A percentile compares a stretch with the other conserved stretches of the same genome.
Conservation (phyloP, 352 stramenopile species). For the Globisporangium barbulae region DNA sequence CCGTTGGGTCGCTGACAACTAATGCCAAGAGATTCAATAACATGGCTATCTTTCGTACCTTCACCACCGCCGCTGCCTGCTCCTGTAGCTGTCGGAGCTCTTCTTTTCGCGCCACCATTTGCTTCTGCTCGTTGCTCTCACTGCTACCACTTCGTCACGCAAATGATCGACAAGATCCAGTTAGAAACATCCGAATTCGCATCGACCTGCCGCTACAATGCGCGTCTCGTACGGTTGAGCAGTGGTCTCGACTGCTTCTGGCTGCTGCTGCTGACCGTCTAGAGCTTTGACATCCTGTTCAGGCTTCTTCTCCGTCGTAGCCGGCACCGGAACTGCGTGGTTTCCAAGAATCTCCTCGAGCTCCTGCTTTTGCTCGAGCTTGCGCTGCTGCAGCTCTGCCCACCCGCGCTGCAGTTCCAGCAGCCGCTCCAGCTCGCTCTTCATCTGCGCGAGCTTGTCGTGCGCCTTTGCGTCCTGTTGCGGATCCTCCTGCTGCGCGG, state of each 20-base stretch:
- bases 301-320: neutral
- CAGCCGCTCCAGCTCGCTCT: constrained; percentile 17
- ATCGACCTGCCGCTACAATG: neutral
- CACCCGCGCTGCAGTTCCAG: constrained; percentile 23
- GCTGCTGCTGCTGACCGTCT: neutral
- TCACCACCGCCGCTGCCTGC: constrained; percentile 21
- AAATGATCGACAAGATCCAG: neutral
- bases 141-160: neutral
- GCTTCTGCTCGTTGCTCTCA: neutral
- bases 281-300: no score
- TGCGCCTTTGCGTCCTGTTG: neutral
- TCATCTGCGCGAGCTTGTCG: constrained; percentile 15
- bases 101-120: constrained; percentile 23
- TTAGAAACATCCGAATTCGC: neutral
- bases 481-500: neutral
- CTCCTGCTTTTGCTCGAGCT: constrained; percentile 17
- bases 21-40: neutral
- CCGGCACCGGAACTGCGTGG: neutral
- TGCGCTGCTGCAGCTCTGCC: constrained; percentile 25
- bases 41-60: constrained; percentile 22
- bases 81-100: constrained; percentile 35
- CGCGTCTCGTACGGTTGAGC: neutral
- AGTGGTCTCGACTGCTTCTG: neutral
- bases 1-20: neutral
- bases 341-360: constrained; percentile 11